A percentile compares a stretch with the other conserved stretches of the same genome.
Evolutionary conservation across 1,139 yeast species (phyloP).

Genomic region (Pichia terricola): DNA sequence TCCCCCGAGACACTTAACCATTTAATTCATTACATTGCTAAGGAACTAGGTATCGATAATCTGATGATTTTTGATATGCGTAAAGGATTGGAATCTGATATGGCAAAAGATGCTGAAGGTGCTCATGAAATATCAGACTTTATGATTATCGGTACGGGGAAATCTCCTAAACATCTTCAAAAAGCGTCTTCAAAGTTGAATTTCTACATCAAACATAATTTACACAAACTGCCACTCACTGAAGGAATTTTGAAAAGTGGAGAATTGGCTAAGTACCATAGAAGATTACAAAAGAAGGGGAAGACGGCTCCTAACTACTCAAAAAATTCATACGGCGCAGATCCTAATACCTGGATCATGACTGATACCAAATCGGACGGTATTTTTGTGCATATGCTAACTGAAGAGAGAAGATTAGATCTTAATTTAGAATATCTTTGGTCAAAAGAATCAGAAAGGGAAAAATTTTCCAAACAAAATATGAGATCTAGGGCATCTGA

Average conservation of each 20-base stretch:
- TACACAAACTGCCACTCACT: slow-evolving; percentile 35
- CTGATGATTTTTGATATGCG: slow-evolving; percentile 50
- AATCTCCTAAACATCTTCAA: slow-evolving; percentile 64
- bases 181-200: slow-evolving; percentile 58
- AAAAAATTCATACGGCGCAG: slow-evolving; percentile 44
- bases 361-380: slow-evolving; percentile 57
- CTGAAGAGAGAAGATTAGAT: slow-evolving; percentile 55
- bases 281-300: slow-evolving; percentile 53
- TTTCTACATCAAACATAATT: slow-evolving; percentile 36
- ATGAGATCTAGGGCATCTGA: slow-evolving; percentile 24
- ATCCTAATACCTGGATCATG: slow-evolving; percentile 72
- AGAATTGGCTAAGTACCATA: slow-evolving; percentile 46
- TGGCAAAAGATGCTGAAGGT: slow-evolving; percentile 32
- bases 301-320: slow-evolving; percentile 42
- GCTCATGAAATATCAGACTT: slow-evolving; percentile 36
- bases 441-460: slow-evolving; percentile 31
- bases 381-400: slow-evolving; percentile 61
- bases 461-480: slow-evolving; percentile 13
- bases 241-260: slow-evolving; percentile 69
- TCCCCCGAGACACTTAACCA: slow-evolving; percentile 43
- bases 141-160: slow-evolving; percentile 68
- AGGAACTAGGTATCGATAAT: slow-evolving; percentile 58
- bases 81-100: slow-evolving; percentile 27
- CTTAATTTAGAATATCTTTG: slow-evolving; percentile 66
- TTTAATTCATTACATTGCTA: slow-evolving; percentile 39